These are phyloP conservation scores for Knufia fluminis DNA, from an alignment of 2,329 filamentous ascomycete species.

Conservation along the genomic window DNA sequence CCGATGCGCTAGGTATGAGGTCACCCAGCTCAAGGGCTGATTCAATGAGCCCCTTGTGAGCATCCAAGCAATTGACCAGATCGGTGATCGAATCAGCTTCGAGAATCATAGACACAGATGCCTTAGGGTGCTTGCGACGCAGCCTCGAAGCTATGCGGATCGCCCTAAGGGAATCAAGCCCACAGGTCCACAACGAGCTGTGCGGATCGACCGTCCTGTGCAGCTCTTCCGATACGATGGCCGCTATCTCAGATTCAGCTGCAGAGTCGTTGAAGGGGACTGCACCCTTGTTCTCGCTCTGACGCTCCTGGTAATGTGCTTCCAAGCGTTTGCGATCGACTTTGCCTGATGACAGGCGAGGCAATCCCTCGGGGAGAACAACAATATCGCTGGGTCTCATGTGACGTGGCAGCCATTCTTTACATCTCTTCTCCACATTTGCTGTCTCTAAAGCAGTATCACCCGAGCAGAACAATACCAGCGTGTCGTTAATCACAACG, in stretches of 20 bases:
- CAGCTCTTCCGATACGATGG: slow-evolving; percentile 36
- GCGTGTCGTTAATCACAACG: slow-evolving; percentile 54
- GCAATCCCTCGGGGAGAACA: slow-evolving; percentile 51
- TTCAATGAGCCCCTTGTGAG: slow-evolving; percentile 4
- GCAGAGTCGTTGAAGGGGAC: slow-evolving; percentile 9
- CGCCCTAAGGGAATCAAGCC: slow-evolving; percentile 58
- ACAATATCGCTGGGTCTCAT: slow-evolving; percentile 75
- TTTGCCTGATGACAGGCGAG: slow-evolving; percentile 74
- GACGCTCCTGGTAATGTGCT: slow-evolving; percentile 39
- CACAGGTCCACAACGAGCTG: slow-evolving; percentile 43
- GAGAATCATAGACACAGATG: slow-evolving; percentile 55
- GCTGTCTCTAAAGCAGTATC: slow-evolving; percentile 34
- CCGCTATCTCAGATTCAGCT: slow-evolving; percentile 29
- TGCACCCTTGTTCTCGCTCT: slow-evolving; percentile 9
- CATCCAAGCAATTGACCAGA: slow-evolving; percentile 6
- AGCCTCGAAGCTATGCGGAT: slow-evolving; percentile 58
- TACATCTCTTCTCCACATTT: slow-evolving; percentile 51
- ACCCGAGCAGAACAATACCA: slow-evolving; percentile 67
- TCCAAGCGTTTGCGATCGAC: slow-evolving; percentile 61
- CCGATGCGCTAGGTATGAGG: background rate
- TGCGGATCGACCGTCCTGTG: slow-evolving; percentile 28
- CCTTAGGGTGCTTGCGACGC: slow-evolving; percentile 45
- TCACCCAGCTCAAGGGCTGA: background rate
- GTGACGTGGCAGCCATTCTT: slow-evolving; percentile 66
- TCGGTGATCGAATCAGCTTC: slow-evolving; percentile 41